phyloP scores from a whole-genome alignment of 2,329 filamentous ascomycete species.

The Alternaria gaisen region DNA sequence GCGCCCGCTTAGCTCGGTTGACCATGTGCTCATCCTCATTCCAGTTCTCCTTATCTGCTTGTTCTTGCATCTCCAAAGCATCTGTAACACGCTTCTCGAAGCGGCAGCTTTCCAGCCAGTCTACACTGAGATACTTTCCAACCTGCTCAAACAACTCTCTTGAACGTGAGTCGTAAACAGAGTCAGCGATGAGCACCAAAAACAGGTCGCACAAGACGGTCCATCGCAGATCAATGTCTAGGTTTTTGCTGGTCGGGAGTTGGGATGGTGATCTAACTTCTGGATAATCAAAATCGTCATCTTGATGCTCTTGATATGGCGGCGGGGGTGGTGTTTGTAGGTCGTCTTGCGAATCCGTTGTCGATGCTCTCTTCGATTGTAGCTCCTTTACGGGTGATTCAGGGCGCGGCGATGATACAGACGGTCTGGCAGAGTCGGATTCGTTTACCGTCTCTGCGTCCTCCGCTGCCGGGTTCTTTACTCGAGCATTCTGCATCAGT shows the following conservation, averaged over 20 bases:
- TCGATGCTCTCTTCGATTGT: conserved; percentile 44
- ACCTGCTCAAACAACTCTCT: conserved; percentile 84
- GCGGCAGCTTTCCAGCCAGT: conserved; percentile 91
- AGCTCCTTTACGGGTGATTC: conserved; percentile 30
- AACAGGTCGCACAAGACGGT: conserved; percentile 97
- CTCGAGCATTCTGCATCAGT: conserved; percentile 89
- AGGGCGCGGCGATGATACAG: conserved; percentile 45
- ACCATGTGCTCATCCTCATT: conserved; percentile 97
- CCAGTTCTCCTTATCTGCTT: conserved; percentile 94
- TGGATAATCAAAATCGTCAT: conserved; percentile 77
- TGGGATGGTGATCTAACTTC: conserved; percentile 85
- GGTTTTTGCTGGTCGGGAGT: conserved; percentile 79
- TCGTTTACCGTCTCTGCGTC: conserved; percentile 32
- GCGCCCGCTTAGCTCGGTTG: conserved; percentile 77
- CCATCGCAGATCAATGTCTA: conserved; percentile 97
- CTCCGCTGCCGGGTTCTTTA: conserved; percentile 88
- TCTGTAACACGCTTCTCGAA: conserved; percentile 98
- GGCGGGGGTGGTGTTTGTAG: conserved; percentile 61
- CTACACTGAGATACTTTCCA: conserved; percentile 79
- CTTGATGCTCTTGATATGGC: conserved; percentile 68
- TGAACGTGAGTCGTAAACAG: conserved; percentile 89
- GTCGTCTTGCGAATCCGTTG: conserved; percentile 41
- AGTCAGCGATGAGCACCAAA: conserved; percentile 94
- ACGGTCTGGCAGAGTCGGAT: conserved; percentile 45
- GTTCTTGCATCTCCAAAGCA: conserved; percentile 96